Evolutionary conservation across 192 early-diverging fungal species (phyloP), one percentile per base, ranked within the genome.

Genomic region (Neocallimastix lanati): DNA sequence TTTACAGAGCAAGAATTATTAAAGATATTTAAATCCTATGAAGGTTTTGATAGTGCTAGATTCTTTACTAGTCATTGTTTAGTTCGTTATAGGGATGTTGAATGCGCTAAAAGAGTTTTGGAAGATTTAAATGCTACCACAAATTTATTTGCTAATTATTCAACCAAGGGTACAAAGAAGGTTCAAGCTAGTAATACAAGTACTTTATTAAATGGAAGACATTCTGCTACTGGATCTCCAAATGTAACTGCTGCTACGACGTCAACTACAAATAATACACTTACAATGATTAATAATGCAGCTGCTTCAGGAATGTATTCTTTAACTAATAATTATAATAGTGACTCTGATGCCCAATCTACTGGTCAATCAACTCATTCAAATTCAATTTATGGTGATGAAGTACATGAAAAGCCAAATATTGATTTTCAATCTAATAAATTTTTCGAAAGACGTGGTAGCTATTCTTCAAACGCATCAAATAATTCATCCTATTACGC

Each of bases 101-200:
- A 87, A 29, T 82, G 77, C 29, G 84, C 86, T 12, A 85, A 82
- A 76, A 29, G 76, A n/a, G 86, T 86, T 1, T 79, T 87, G 18
- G 86, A 87, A 82, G 86, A 87, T 77, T 78, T 87, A 13, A 87
- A 87, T 76, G 78, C 79, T 33, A 87, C 86, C 5, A 87, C 86
- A 27, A 87, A 87, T 78, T 79, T 87, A 29, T 87, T 87, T 78
- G 85, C 86, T 27, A 87, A 87, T 78, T 87, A 88, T 79, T 87
- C 86, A 28, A 87, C 84, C 9, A 87, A 87, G 77, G 86, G 86
- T 27, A 84, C 85, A n/a, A 86, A 86, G 78, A 79, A 79, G 14
- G 76, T 28, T 11, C 50, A 67, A n/a, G 50, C 50, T 9, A 67
- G 50, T 21, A 67, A 67, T n/a, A 67, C 50, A 27, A 67, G 7